Conservation (phyloP, 2,329 filamentous ascomycete genomes). For the Diaporthe citrichinensis region DNA sequence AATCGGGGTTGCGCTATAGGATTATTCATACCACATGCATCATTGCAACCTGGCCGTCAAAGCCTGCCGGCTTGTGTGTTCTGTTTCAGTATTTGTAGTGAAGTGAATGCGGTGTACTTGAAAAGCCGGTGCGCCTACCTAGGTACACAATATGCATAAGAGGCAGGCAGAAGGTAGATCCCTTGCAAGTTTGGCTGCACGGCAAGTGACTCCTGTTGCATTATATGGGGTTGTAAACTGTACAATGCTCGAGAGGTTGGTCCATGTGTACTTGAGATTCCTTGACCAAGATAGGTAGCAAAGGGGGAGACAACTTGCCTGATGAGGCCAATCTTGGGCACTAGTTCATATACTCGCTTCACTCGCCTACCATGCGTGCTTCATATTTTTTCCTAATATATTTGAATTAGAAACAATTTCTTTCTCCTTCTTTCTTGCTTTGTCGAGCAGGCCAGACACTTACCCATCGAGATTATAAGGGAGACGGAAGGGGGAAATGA, state of each 20-base stretch:
- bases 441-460: too few relatives aligned
- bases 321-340: background rate
- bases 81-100: background rate
- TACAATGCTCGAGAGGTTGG: background rate
- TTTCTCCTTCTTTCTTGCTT: too few relatives aligned
- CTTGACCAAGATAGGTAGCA: background rate
- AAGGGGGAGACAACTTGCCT: background rate
- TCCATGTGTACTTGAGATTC: background rate
- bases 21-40: background rate
- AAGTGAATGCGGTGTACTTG: background rate
- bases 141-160: background rate
- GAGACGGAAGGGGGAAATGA: background rate
- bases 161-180: background rate
- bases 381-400: background rate
- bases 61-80: background rate
- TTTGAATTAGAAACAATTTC: too few relatives aligned
- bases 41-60: background rate
- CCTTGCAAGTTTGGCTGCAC: background rate
- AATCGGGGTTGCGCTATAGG: background rate
- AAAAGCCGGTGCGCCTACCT: background rate
- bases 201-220: background rate
- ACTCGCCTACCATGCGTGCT: background rate
- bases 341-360: background rate
- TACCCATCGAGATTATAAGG: background rate
- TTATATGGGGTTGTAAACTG: background rate